These are phyloP conservation scores for Penicillium egyptiacum DNA, from an alignment of 495 filamentous ascomycete genomes.

Conservation along the genomic window DNA sequence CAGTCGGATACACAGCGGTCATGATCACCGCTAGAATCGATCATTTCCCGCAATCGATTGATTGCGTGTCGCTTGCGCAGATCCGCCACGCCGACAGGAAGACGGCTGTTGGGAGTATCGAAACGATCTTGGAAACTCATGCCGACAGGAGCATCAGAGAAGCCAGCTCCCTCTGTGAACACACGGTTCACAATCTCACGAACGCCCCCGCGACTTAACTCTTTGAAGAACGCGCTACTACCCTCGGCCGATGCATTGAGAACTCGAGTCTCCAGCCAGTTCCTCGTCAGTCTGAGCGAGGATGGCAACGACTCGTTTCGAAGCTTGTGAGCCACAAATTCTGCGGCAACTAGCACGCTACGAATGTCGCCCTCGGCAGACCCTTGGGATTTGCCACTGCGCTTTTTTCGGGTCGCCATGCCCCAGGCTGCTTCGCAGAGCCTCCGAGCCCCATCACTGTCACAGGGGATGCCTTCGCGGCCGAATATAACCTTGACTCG, in stretches of 20 bases:
- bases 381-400: slow-evolving; percentile 46
- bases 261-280: slow-evolving; percentile 82
- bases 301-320: slow-evolving; percentile 47
- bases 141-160: slow-evolving; percentile 57
- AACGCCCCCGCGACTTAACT: slow-evolving; percentile 71
- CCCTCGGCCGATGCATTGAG: slow-evolving; percentile 68
- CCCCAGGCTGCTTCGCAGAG: slow-evolving; percentile 94
- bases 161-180: slow-evolving; percentile 84
- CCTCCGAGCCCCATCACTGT: slow-evolving; percentile 82
- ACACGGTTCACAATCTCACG: slow-evolving; percentile 83
- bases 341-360: slow-evolving; percentile 87
- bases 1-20: slow-evolving; percentile 83
- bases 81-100: slow-evolving; percentile 63
- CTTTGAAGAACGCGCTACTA: slow-evolving; percentile 74
- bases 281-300: slow-evolving; percentile 60
- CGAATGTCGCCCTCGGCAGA: slow-evolving; percentile 88
- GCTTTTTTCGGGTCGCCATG: slow-evolving; percentile 64
- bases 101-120: slow-evolving; percentile 28
- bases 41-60: slow-evolving; percentile 78
- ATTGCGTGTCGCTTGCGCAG: slow-evolving; percentile 73
- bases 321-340: slow-evolving; percentile 88
- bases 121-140: slow-evolving; percentile 36
- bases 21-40: slow-evolving; percentile 84
- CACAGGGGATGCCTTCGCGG: slow-evolving; percentile 80
- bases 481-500: slow-evolving; percentile 80